These are phyloP conservation scores for Dissoconium aciculare DNA, from an alignment of 2,329 filamentous ascomycete genomes.

Conservation along the genomic window DNA sequence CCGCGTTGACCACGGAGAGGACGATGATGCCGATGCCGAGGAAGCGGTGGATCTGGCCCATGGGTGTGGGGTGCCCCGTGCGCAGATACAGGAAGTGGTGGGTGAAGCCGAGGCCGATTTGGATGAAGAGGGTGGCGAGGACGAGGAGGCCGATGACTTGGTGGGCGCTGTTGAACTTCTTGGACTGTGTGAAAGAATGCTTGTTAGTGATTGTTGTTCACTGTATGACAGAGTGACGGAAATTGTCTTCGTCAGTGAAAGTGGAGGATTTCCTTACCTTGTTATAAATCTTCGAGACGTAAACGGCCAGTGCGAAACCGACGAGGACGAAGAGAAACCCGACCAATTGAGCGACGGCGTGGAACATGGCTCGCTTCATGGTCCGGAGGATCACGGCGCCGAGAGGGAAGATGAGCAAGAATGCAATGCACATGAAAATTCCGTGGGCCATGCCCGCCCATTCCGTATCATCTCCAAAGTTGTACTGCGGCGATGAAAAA, in stretches of 20 bases:
- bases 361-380: conserved; percentile 27
- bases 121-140: conserved; percentile 21
- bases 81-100: conserved; percentile 26
- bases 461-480: conserved; percentile 13
- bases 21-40: conserved; percentile 40
- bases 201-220: no score
- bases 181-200: conserved; percentile 22
- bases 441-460: conserved; percentile 17
- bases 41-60: conserved; percentile 43
- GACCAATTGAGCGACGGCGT: conserved; percentile 28
- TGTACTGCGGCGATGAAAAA: conserved; percentile 14
- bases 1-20: conserved; percentile 42
- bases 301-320: conserved; percentile 29
- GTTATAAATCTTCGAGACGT: conserved; percentile 27
- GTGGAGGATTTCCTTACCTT: conserved; percentile 21
- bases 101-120: conserved; percentile 27
- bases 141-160: conserved; percentile 34
- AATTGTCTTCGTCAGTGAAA: no score
- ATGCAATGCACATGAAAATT: conserved; percentile 23
- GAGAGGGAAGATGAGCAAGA: conserved; percentile 25
- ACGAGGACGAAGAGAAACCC: conserved; percentile 26
- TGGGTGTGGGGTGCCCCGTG: conserved; percentile 18
- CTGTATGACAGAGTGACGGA: no score
- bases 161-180: conserved; percentile 30
- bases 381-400: conserved; percentile 26